phyloP scores from a whole-genome alignment of 2,329 filamentous ascomycete species.

The Aspergillus eucalypticola region DNA sequence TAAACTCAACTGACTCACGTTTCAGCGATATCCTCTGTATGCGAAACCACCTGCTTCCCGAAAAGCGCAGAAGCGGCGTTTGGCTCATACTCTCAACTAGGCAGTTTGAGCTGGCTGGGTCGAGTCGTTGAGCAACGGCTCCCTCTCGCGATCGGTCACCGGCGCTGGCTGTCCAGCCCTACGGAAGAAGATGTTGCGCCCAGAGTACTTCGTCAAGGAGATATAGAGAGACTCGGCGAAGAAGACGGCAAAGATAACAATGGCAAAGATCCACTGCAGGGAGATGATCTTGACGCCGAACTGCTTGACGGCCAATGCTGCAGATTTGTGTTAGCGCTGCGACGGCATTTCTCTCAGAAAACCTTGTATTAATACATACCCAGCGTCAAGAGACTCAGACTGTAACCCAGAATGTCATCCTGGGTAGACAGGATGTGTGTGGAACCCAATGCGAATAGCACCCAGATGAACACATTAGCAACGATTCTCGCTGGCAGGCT shows the following conservation, averaged over 20 bases:
- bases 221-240: constrained; percentile 65
- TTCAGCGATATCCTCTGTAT: not conserved
- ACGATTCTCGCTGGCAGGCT: constrained; percentile 72
- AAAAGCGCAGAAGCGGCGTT: not conserved
- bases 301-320: constrained; percentile 73
- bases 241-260: constrained; percentile 74
- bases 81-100: not conserved
- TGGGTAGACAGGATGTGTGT: constrained; percentile 76
- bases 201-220: constrained; percentile 35
- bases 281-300: constrained; percentile 71
- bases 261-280: constrained; percentile 91
- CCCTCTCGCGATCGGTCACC: constrained; percentile 54
- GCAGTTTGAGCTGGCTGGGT: not conserved
- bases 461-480: constrained; percentile 87
- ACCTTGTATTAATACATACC: constrained; percentile 49
- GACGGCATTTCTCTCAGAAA: not conserved
- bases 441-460: constrained; percentile 71
- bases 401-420: constrained; percentile 77
- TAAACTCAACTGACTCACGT: not conserved
- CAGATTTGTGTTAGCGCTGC: constrained; percentile 1
- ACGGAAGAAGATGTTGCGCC: constrained; percentile 39
- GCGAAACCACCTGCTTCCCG: not conserved
- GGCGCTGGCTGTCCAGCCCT: constrained; percentile 33
- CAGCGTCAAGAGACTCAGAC: constrained; percentile 70
- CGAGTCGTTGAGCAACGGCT: constrained; percentile 52